Base-by-base conservation (phyloP, 495 filamentous ascomycete genomes). In the Tetracladium setigerum region DNA sequence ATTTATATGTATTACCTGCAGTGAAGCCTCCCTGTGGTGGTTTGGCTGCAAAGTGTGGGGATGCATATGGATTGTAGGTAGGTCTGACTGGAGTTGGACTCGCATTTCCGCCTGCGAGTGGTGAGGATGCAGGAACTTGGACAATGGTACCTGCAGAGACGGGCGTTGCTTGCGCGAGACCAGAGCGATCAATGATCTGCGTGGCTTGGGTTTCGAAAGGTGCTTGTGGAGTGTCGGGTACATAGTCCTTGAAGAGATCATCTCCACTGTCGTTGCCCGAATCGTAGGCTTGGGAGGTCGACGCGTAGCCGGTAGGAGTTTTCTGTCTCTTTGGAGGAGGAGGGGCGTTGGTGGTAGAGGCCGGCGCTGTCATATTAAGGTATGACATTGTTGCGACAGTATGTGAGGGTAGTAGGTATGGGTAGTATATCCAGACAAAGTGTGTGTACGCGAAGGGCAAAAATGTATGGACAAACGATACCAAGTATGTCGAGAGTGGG, bases 61-160 rank as follows among this genome's bases (percentile, higher is more conserved):
- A 27, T 3, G 22, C 22, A 27, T 27, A 27, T 7, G 3, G 3
- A 7, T 27, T 27, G 22, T 27, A 27, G 3, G 22, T 3, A 36
- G 19, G 15, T 30, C 13, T n/a, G 14, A 4, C 24, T 22, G 38
- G 33, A 7, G 19, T 19, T 24, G 35, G 4, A 22, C 42, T 19
- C 10, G 35, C 17, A 22, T 50, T 41, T 44, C 48, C 49, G n/a
- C 45, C 50, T 24, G 68, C 70, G 42, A 80, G 72, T 1, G 87
- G 86, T 1, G 88, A 92, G n/a, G 88, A 92, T 10, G 83, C 85
- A 24, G 80, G 80, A 2, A 96, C 89, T 57, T 95, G 88, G 34
- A 96, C 72, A 10, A 81, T 65, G 13, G 16, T 44, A 1, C 37
- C 42, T 58, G 18, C 66, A 55, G 38, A 64, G 69, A 5, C 59